Evolutionary conservation across 257 asterid species (phyloP), one percentile per base, ranked within the genome.

Genomic region (Petunia axillaris): DNA sequence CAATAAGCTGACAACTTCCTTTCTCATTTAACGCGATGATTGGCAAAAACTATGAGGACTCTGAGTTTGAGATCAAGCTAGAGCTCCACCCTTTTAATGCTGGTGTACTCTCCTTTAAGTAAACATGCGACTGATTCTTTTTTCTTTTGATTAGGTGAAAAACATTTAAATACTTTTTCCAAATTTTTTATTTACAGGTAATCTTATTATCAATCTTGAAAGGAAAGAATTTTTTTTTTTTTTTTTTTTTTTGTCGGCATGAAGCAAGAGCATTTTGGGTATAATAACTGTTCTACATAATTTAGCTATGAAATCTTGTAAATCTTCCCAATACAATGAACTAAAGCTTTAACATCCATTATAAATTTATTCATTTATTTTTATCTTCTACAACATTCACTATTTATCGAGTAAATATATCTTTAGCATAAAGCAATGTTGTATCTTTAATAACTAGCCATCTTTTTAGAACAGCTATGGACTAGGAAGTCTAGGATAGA

Each of bases 1-100:
- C 46, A 64, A 57, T 5, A 57, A 57, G n/a, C 41, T 37, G 70
- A 64, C 70, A 64, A 64, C 46, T 64, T 64, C 11, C 70, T 37
- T 38, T 63, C 37, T 64, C 70, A 64, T 8, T 37, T 6, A 57
- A 57, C 14, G 36, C 36, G n/a, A 55, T 57, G 36, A 15, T 15
- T 57, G 63, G n/a, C 63, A 57, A 15, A 15, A 57, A 57, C 25
- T 25, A 25, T 25, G 25, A 25, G 25, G 25, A 0, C 25, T 25
- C 25, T 25, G 25, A 25, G 25, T 25, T 25, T 25, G 25, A 25
- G 25, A 25, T 25, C 25, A 25, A 25, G 25, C 25, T 25, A 25
- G 25, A 25, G 25, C 25, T 25, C 25, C 25, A 25, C 25, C 25
- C 25, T 25, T 25, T 25, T 25, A 25, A 25, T 25, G 25, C 25